Evolutionary conservation across 2,329 filamentous ascomycete species (phyloP), one percentile per base, ranked within the genome.

Genomic region (Botrytis tulipae): DNA sequence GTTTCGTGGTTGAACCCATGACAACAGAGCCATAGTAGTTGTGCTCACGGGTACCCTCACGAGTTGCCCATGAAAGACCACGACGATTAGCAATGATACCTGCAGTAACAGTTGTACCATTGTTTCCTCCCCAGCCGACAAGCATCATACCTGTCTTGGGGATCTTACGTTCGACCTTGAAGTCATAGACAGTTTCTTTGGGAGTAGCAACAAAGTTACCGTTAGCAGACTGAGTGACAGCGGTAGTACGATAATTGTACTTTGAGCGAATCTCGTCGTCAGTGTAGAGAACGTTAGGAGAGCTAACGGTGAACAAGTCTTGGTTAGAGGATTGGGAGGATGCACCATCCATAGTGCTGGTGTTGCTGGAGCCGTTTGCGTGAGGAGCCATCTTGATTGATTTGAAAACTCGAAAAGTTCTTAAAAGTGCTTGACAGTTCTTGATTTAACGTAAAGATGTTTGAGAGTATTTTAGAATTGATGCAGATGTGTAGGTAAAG

Each of bases 1-100:
- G 91, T 89, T 98, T 99, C 86, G 98, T 91, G 77, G 96, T 99
- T 32, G 96, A 98, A 76, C 92, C 89, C 96, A 99, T 98, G 84
- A 98, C 90, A 79, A 98, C 90, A 73, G 96, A 99, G 80, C 96
- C 96, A 83, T 98, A 99, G 89, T 98, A 99, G 86, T 99, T 99
- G 84, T 96, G 92, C 77, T 89, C 86, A 77, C 90, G 93, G 78
- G 89, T 85, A 71, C 95, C 95, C 84, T 98, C 94, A 81, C 95
- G 95, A 80, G 96, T 98, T 77, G 98, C 93, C 96, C 96, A 99
- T 75, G 87, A 86, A 74, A 98, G 89, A 74, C 90, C 88, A 79
- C 91, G 93, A 82, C 93, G 93, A 85, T 99, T 99, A 84, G 95
- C 96, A 82, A 99, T 89, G 84, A 99, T 97, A 83, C 95, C 96